Evolutionary conservation across 2,329 filamentous ascomycete genomes (phyloP).

Genomic region (Onygenales sp.): DNA sequence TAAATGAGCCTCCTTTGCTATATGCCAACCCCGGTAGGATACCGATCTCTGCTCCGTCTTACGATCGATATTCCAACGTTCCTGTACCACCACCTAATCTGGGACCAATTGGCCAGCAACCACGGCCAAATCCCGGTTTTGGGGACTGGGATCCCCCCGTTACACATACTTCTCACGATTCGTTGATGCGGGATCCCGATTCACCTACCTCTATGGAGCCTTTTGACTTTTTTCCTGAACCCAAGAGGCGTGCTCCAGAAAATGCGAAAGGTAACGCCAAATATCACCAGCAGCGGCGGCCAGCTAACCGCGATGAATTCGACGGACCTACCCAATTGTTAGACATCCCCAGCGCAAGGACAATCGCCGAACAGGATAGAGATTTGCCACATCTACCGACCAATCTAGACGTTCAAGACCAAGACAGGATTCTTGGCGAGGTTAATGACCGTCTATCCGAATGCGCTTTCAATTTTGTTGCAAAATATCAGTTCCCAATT

Average conservation of each 20-base stretch:
- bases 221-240: conserved; percentile 28
- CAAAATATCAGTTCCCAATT: conserved; percentile 84
- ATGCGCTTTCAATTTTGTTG: conserved; percentile 83
- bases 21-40: conserved; percentile 17
- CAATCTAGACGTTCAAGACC: conserved; percentile 72
- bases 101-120: conserved; percentile 21
- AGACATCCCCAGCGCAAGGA: conserved; percentile 59
- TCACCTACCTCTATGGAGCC: conserved; percentile 22
- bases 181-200: conserved; percentile 24
- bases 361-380: conserved; percentile 66
- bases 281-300: conserved; percentile 47
- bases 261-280: conserved; percentile 22
- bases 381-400: conserved; percentile 75
- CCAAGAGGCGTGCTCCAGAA: conserved; percentile 23
- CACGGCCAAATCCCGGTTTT: conserved; percentile 21
- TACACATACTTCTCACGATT: conserved; percentile 21
- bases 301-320: conserved; percentile 80
- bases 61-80: conserved; percentile 21
- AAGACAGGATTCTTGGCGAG: conserved; percentile 68
- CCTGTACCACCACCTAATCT: conserved; percentile 19
- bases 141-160: conserved; percentile 25
- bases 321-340: conserved; percentile 79
- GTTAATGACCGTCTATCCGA: conserved; percentile 79
- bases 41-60: conserved; percentile 18
- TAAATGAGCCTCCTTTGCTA: conserved; percentile 22